Evolutionary conservation across 2,329 filamentous ascomycete species (phyloP), one percentile per base, ranked within the genome.

Genomic region (Ceratocystis diversiconidia): DNA sequence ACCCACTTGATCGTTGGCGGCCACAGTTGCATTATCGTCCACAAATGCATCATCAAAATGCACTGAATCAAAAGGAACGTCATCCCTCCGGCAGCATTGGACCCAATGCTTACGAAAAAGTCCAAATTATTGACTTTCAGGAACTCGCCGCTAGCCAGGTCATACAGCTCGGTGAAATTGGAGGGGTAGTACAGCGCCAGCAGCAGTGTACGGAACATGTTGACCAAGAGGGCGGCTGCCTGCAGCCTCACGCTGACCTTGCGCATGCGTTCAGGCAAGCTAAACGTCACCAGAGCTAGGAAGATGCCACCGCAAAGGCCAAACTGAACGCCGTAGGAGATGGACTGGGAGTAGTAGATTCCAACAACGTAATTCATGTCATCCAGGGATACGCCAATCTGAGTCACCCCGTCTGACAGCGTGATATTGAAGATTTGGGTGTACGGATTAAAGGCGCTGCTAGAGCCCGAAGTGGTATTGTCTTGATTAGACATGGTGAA

Each of bases 281-380:
- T 91, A 73, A 92, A 79, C 66, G 86, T 71, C 10, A 90, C 75
- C 2, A 92, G 76, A 36, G 88, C 78, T 55, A 87, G 70, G 19
- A 92, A 76, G 71, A 90, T 82, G 68, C 87, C 75, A 66, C 86
- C 69, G 60, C 82, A 83, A 28, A 87, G 83, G 36, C 89, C 89
- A 63, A 91, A 79, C 73, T 92, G 88, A 19, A 81, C 76, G 63
- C 82, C 85, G 72, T 86, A 89, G 74, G 85, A 86, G 77, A 89
- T 84, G 72, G 72, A 73, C 30, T 75, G 73, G 70, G 73, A 75
- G 68, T 73, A 67, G 50, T 73, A 71, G 36, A 72, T 71, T 28
- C 70, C 68, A 68, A 73, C 74, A 62, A 73, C 70, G 28, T 61
- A 48, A 68, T 78, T 73, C 60, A 80, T 36, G 19, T 30, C n/a